Evolutionary conservation across 1,284 basidiomycete species (phyloP), one percentile per base, ranked within the genome.

Genomic region (Cutaneotrichosporon sp.): DNA sequence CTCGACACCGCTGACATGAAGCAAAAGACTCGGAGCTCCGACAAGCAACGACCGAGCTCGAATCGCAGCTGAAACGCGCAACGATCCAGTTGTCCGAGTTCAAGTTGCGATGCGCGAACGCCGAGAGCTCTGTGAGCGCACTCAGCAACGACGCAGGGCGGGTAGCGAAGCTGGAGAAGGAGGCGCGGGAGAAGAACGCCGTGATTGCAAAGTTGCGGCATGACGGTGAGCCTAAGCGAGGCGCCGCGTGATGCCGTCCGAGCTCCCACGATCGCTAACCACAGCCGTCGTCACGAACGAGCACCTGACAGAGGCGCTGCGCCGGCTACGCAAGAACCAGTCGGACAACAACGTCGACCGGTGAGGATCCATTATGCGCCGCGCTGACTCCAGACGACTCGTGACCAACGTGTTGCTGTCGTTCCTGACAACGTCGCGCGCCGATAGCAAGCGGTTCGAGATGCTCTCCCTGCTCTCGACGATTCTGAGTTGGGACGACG

Each of bases 251-350:
- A n/a, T n/a, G n/a, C n/a, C n/a, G n/a, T n/a, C n/a, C n/a, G n/a
- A n/a, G n/a, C n/a, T n/a, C n/a, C n/a, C n/a, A n/a, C n/a, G n/a
- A n/a, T n/a, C 20, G 31, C 54, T 35, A 29, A 68, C 25, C 58
- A 20, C 61, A 93, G 91, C 87, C 44, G 90, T 96, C 9, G 92
- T 97, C 52, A 85, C 94, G 67, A 97, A 98, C 66, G 94, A 98
- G 68, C 94, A 99, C 66, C 80, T 99, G 8, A 97, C 92, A 62
- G 93, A 97, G 73, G 93, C 96, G 0, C 81, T 99, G n/a, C 86
- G 93, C 14, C 84, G 94, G 20, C 78, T 98, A 41, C 84, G 91
- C 32, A 86, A 85, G 61, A 88, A 86, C 56, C 86, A 88, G 3
- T 83, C 87, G 2, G 89, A 90, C 55, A 86, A 83, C 47, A 94